Base-by-base conservation (phyloP, 2,329 filamentous ascomycete species). In the Botrytis porri region DNA sequence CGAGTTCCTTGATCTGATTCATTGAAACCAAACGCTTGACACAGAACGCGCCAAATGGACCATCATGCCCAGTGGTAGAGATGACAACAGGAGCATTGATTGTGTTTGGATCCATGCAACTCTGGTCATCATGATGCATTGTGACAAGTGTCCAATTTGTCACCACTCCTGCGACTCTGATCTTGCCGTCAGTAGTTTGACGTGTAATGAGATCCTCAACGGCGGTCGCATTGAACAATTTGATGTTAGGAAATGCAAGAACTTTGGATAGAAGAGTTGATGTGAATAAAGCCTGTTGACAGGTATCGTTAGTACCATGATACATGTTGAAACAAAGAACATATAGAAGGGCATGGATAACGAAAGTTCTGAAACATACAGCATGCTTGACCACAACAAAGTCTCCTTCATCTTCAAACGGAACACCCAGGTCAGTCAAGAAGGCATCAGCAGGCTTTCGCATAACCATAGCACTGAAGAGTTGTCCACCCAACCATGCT, bases 81-180 rank as follows among this genome's bases (percentile, higher is more conserved):
- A 98, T 92, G 80, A 97, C 86, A 74, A 97, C 83, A 1, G 94
- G 94, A 0, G 94, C 93, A 81, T 97, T 97, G 88, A 97, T 97
- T 79, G 94, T 97, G 88, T 96, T 97, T 77, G 94, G 94, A 82
- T 97, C 95, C 94, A 97, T 97, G 91, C 94, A 97, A 75, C 89
- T 93, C 85, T 97, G 94, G 82, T 95, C 92, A 81, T 94, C 92
- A 83, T 95, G 92, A 83, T 95, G 92, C 86, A 95, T 92, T 61
- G 91, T 89, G 66, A 97, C 94, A 39, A 97, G 88, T 1, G 94
- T 97, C 94, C 94, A 98, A 88, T 98, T 98, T 80, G 93, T 97
- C 72, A 98, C 95, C 1, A 97, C 94, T 79, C 94, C 94, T 14
- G 93, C 92, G 77, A 97, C 90, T 75, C 92, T 90, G 61, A 97